Evolutionary conservation across 1,139 yeast genomes (phyloP), one percentile per base, ranked within the genome.

Genomic region (Lodderomyces jiufengensis): DNA sequence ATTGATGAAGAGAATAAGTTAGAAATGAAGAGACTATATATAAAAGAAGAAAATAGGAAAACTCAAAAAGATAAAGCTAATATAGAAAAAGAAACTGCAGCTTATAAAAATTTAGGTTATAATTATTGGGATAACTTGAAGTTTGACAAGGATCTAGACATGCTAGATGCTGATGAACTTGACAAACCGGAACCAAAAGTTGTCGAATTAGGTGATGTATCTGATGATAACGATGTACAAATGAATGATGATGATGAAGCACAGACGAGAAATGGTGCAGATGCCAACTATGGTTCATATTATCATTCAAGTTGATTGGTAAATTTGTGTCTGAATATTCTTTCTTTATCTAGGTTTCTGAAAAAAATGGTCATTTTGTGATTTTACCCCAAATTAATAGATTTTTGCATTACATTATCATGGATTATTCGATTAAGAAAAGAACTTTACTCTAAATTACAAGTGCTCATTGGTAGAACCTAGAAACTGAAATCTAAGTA

Each of bases 61-160:
- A 33, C 41, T 5, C 29, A 30, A 24, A 40, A 36, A 31, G 24
- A 39, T 15, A 29, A 43, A 18, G 40, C 46, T 32, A 42, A 47
- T 34, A 43, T 49, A 29, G 42, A 43, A 29, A 45, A 48, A 16
- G 55, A 52, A 27, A 45, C 42, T 36, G 44, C 46, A 6, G 43
- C 48, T 7, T 50, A 41, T 24, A 43, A 51, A 18, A 60, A 57
- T 27, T 40, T 61, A 13, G 50, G 50, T 37, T 67, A 67, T 40
- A 52, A 53, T 29, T 67, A 67, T 45, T 67, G 73, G 72, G 71
- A 65, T 38, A 54, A 50, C 5, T 39, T 57, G n/a, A 44, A 48
- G 3, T 39, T 54, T 10, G 59, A 55, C 13, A 43, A 43, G 21
- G 70, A 63, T 34, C 39, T 54, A 12, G 65, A 63, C 13, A 61